Evolutionary conservation across 208 protist species (phyloP), one percentile per base, ranked within the genome.

Genomic region (Acanthamoeba triangularis): DNA sequence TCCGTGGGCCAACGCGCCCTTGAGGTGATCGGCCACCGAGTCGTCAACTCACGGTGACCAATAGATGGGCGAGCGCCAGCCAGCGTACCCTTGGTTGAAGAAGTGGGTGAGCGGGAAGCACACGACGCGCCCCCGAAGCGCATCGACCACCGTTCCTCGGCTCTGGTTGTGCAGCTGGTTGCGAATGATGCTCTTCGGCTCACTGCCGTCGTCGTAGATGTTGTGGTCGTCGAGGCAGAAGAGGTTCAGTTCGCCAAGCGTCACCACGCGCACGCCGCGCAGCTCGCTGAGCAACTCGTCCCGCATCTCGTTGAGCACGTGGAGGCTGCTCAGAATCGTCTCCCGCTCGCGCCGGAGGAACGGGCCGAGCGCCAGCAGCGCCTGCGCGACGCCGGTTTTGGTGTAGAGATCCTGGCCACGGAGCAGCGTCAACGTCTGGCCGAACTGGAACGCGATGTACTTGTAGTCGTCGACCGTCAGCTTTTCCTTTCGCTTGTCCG

Each of bases 391-490:
- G 37, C 30, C 11, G 69, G n/a, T 78, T 30, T 78, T 78, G 23
- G 69, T 78, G 69, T 78, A 78, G n/a, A 78, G 69, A 44, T 78
- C 69, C 16, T 44, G 30, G n/a, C 69, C 69, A 7, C 69, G 69
- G 23, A 78, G 11, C 1, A 78, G 69, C 23, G 69, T 44, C 37
- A 78, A 44, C 69, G 69, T 78, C 30, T 78, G 69, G 69, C 69
- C 69, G 23, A 78, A 23, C 30, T 78, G 69, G 30, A 78, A 78
- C 13, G 69, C 69, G 37, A 78, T 78, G 69, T 78, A 78, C 37
- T 78, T 78, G 69, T 78, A 78, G 37, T 78, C 69, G 69, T 78
- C 69, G 37, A 78, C 47, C 8, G 33, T 78, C 69, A 78, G 69
- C 69, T 23, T 35, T n/a, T 78, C 69, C 69, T 41, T 78, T 16